Conservation (phyloP, 1,284 basidiomycete species). For the Mycosarcoma maydis region DNA sequence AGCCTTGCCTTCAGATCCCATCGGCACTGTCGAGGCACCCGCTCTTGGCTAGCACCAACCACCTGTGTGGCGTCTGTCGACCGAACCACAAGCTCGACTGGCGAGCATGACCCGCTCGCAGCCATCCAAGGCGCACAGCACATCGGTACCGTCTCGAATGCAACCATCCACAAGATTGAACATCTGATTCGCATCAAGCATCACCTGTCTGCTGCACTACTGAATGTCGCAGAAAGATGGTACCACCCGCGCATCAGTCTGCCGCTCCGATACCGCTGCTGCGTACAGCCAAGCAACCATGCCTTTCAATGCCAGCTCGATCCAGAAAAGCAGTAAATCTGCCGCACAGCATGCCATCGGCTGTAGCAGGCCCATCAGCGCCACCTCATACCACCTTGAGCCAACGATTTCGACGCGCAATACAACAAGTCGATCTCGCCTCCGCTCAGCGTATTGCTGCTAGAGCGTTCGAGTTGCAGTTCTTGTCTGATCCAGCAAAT, state of each 20-base stretch:
- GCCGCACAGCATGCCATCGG: not conserved
- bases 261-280: slow-evolving; percentile 2
- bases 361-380: slow-evolving; percentile 7
- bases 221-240: not conserved
- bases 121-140: too few relatives aligned
- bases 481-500: not conserved
- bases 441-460: slow-evolving; percentile 40
- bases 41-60: too few relatives aligned
- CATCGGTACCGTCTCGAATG: too few relatives aligned
- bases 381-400: slow-evolving; percentile 34
- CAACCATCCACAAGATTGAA: too few relatives aligned
- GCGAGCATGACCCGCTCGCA: too few relatives aligned
- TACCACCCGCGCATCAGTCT: slow-evolving; percentile 6
- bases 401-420: slow-evolving; percentile 51
- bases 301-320: not conserved
- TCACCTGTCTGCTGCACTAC: too few relatives aligned
- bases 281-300: slow-evolving; percentile 9
- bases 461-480: slow-evolving; percentile 30
- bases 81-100: too few relatives aligned
- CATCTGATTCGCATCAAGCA: not conserved
- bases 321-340: not conserved
- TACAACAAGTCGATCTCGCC: slow-evolving; percentile 47
- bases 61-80: too few relatives aligned
- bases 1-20: too few relatives aligned
- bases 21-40: too few relatives aligned